Percentiles rank a stretch among this genome's conserved stretches.
Conservation (phyloP, 257 asterid genomes). For the Nicotiana attenuata region DNA sequence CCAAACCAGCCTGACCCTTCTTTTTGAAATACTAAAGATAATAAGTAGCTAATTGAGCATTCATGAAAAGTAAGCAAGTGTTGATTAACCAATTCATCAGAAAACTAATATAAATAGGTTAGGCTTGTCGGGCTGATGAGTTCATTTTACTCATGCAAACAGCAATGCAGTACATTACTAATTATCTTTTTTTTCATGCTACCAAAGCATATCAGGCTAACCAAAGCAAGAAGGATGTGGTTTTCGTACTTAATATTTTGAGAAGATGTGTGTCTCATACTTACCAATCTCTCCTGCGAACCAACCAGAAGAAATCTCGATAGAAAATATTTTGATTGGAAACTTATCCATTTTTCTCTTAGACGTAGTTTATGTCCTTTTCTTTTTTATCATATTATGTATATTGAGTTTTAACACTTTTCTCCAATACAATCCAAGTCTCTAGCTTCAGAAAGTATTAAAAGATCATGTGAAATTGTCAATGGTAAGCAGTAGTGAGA, state of each 20-base stretch:
- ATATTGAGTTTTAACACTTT: not conserved
- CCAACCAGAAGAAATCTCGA: not conserved
- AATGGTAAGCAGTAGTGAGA: not conserved
- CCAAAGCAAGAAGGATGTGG: not conserved
- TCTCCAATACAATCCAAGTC: not conserved
- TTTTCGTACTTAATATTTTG: not conserved
- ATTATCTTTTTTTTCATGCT: not conserved
- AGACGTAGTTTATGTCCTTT: not conserved
- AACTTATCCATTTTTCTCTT: too few species aligned
- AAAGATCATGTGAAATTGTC: not conserved
- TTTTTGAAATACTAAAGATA: not conserved
- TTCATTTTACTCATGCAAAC: not conserved
- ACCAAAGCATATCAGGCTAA: conserved; percentile 1
- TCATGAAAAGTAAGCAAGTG: not conserved
- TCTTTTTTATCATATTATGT: not conserved
- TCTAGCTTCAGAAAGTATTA: not conserved
- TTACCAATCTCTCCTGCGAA: not conserved
- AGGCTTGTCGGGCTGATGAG: not conserved
- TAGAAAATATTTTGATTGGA: too few species aligned
- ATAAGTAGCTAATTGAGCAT: not conserved
- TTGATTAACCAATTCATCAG: not conserved
- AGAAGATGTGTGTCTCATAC: not conserved
- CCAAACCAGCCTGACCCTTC: not conserved
- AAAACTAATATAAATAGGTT: not conserved
- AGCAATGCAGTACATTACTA: not conserved